Evolutionary conservation across 352 stramenopile species (phyloP).

Genomic region (Globisporangium cystogenes): DNA sequence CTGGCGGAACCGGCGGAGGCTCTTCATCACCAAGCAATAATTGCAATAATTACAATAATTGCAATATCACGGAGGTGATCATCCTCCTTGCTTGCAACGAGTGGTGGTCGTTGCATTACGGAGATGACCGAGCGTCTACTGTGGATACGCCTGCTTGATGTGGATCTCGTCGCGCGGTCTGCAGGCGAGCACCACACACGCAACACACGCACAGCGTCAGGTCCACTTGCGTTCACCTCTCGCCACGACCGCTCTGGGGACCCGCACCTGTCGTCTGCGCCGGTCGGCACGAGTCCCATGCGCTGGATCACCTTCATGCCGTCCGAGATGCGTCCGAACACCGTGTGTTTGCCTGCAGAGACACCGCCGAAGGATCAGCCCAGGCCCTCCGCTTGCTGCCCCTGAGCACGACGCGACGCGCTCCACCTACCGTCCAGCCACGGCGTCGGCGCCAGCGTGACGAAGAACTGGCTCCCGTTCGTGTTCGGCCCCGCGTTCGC

Average conservation of each 20-base stretch:
- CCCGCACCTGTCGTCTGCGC: conserved; percentile 75
- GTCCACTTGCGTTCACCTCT: no score
- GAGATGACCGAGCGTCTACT: conserved; percentile 25
- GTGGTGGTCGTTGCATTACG: no score
- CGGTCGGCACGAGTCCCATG: conserved; percentile 87
- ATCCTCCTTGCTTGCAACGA: no score
- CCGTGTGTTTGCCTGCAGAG: conserved; percentile 85
- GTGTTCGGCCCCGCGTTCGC: conserved; percentile 90
- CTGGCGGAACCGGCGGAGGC: no score
- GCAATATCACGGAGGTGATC: no score
- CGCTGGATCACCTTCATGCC: conserved; percentile 93
- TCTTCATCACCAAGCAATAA: no score
- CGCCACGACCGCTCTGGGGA: background rate
- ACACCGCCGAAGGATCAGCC: no score
- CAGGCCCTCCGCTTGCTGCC: no score
- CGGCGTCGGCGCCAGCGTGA: conserved; percentile 90
- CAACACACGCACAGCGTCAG: background rate
- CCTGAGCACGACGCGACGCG: no score
- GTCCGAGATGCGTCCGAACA: conserved; percentile 89
- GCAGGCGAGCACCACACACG: conserved; percentile 1
- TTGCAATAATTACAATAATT: no score
- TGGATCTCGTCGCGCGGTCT: conserved; percentile 80
- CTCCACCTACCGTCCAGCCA: conserved; percentile 84
- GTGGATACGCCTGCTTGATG: conserved; percentile 61
- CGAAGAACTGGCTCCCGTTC: conserved; percentile 94